Base-by-base conservation (phyloP, 768 basidiomycete genomes). In the Boletus reticulatus region DNA sequence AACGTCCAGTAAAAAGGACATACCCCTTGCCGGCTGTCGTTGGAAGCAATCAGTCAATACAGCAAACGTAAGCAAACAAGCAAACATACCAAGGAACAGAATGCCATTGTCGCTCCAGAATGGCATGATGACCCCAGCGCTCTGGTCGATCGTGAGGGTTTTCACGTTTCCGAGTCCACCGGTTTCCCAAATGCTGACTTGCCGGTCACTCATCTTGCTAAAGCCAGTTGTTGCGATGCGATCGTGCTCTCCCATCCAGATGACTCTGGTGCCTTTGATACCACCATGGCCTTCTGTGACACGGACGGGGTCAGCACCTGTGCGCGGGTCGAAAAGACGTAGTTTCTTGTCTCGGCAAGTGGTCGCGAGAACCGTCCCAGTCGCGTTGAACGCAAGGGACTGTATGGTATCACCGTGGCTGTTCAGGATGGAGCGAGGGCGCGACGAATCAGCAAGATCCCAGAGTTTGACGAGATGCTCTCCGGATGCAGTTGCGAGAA, bases 41-140 rank as follows among this genome's bases (percentile, higher is more conserved):
- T 29, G 4, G 17, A 41, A 19, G 19, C 6, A 46, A 58, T 47
- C 32, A 51, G 43, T 41, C 13, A 52, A 24, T 36, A 45, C 48
- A 39, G 56, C 49, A 31, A 46, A 52, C 43, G 29, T 52, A 9
- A 1, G 13, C 24, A 47, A 52, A 47, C 8, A 38, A 20, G 19
- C 4, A 45, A n/a, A 73, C 82, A 34, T 48, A 86, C 84, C 85
- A 55, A 92, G 78, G 82, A 94, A 92, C 42, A 94, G 75, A 51
- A 97, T 89, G 62, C 91, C 89, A 70, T 96, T 98, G 62, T 96
- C 94, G 41, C 84, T 86, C 87, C 92, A 98, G 84, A 97, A 97
- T 3, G 96, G 96, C 94, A 98, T 98, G 42, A 95, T 71, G 11
- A 96, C 92, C 38, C 96, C 96, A 49, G 94, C 85, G 38, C 87